Evolutionary conservation across 371 early-diverging fungal species (phyloP).

Genomic region (Mucor saturninus): DNA sequence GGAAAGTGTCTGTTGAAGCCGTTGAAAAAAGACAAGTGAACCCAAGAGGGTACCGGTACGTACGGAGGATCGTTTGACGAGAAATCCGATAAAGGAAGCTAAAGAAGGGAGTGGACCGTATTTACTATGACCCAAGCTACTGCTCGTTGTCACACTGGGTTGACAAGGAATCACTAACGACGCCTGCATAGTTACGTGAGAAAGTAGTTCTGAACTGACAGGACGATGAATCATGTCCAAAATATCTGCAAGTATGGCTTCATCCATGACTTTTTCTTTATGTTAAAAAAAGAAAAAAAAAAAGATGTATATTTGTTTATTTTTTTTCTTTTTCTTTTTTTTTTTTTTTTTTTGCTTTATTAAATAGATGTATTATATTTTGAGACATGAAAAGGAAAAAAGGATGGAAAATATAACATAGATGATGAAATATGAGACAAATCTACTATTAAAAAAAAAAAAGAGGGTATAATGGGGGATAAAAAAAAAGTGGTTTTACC

Average conservation of each 20-base stretch:
- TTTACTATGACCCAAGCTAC: not conserved
- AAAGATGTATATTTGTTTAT: not conserved
- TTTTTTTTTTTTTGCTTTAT: not conserved
- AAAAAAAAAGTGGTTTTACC: not conserved
- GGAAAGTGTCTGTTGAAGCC: constrained; percentile 54
- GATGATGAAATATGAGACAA: constrained; percentile 1
- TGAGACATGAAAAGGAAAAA: constrained; percentile 11
- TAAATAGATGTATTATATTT: constrained; percentile 12
- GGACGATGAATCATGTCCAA: constrained; percentile 20
- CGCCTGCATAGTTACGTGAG: constrained; percentile 25
- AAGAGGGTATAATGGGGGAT: not conserved
- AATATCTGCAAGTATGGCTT: constrained; percentile 19
- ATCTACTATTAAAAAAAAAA: not conserved
- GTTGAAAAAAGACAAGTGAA: constrained; percentile 62
- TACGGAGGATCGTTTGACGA: constrained; percentile 60
- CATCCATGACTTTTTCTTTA: constrained; percentile 11
- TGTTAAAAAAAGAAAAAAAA: constrained; percentile 8
- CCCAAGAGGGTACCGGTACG: constrained; percentile 64
- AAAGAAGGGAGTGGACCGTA: constrained; percentile 11
- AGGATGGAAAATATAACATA: not conserved
- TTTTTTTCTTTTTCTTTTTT: no score
- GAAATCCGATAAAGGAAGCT: constrained; percentile 21
- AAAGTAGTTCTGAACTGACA: constrained; percentile 15
- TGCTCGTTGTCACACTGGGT: not conserved
- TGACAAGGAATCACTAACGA: constrained; percentile 31